Evolutionary conservation across 108 stramenopile genomes (phyloP), one percentile per base, ranked within the genome.

Genomic region (Pseudonitzschia pungens): DNA sequence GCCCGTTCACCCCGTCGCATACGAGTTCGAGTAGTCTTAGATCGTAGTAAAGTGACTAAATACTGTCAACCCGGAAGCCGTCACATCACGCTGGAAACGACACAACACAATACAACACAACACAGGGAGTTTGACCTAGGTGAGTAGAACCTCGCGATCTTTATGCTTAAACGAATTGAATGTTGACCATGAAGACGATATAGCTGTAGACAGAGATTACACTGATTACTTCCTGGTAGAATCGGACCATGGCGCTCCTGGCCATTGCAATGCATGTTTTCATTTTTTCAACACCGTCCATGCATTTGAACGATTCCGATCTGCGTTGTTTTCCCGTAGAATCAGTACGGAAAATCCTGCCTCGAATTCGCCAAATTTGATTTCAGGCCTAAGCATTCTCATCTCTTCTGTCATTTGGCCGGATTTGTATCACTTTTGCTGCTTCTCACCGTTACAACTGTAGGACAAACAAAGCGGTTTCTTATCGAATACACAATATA

Each of bases 401-500:
- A 32, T 64, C 42, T 64, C 26, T 2, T 43, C 11, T 28, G 22
- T 33, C 32, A 36, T 32, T 43, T 36, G 36, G 36, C 36, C 36
- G 36, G 36, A 2, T 36, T 36, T 36, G n/a, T n/a, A n/a, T n/a
- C n/a, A n/a, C 36, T 2, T 36, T 36, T 36, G n/a, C n/a, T n/a
- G n/a, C n/a, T 36, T 36, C 36, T 36, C 36, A 36, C 36, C 36
- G 2, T 12, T 1, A 48, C 14, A 18, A 4, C 45, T 14, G 1
- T 24, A 58, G 29, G 27, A 28, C 26, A 58, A 10, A 58, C n/a
- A 14, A 27, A 58, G 27, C 10, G 10, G 10, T 15, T 31, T 27
- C 24, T 27, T n/a, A 22, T n/a, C 15, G 11, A 36, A 68, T 33
- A 67, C 72, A 22, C 54, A 63, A 45, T 62, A 62, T 62, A 62